Evolutionary conservation across 163 green algal species (phyloP).

Genomic region (Scenedesmus sp.): DNA sequence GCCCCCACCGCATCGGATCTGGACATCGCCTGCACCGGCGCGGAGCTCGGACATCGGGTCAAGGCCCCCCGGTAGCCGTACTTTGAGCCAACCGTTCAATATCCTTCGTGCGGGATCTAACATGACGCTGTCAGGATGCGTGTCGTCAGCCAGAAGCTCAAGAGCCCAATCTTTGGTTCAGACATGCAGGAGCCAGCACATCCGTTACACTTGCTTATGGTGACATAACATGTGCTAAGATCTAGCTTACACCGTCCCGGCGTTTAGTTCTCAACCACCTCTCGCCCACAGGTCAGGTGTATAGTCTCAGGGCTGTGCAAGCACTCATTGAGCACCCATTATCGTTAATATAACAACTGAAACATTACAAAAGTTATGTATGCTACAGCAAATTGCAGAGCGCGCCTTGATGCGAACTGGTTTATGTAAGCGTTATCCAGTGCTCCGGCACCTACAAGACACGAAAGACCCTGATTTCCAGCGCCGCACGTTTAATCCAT

Average conservation of each 20-base stretch:
- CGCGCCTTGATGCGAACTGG: neutral
- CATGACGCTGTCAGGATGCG: neutral
- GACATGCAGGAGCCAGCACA: neutral
- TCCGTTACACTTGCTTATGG: too few species aligned
- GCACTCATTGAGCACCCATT: neutral
- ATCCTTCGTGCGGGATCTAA: neutral
- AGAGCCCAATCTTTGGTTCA: neutral
- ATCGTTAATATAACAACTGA: neutral
- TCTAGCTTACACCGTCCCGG: neutral
- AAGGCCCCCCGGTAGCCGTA: too few species aligned
- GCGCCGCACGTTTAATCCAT: neutral
- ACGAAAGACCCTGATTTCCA: neutral
- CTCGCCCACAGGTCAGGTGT: neutral
- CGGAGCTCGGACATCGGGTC: too few species aligned
- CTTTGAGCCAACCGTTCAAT: neutral
- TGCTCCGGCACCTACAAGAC: neutral
- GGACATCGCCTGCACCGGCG: neutral
- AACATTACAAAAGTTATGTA: neutral
- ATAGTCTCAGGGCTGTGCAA: neutral
- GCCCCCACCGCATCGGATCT: neutral
- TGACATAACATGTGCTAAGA: neutral
- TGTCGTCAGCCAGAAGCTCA: neutral
- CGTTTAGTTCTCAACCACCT: neutral
- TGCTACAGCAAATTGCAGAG: neutral
- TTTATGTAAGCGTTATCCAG: neutral